Evolutionary conservation across 768 basidiomycete species (phyloP).

Genomic region (Agrocybe praecox): DNA sequence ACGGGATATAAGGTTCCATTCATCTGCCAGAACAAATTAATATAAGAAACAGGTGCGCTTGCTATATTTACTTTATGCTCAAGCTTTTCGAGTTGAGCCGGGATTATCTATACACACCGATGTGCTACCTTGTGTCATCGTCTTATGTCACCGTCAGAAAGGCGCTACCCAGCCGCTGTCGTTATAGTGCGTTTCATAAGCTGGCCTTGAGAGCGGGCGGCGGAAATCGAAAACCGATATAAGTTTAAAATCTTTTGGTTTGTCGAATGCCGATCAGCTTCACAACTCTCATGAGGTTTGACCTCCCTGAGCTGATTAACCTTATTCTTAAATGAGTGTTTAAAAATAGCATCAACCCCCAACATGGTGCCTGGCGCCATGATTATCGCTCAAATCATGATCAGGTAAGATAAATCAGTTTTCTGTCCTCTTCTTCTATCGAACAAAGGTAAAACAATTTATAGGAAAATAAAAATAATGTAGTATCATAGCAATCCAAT

Average conservation of each 20-base stretch:
- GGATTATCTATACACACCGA: too few relatives aligned
- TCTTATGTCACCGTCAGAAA: too few relatives aligned
- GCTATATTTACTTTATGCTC: not conserved
- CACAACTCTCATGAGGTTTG: not conserved
- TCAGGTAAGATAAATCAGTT: not conserved
- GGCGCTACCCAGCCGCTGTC: too few relatives aligned
- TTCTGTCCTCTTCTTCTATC: too few relatives aligned
- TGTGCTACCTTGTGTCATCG: too few relatives aligned
- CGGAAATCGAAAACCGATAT: not conserved
- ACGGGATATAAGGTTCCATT: constrained; percentile 15
- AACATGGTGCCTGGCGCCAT: not conserved
- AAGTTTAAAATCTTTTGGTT: too few relatives aligned
- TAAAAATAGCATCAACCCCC: not conserved
- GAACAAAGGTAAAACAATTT: too few relatives aligned
- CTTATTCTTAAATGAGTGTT: not conserved
- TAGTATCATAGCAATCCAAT: too few relatives aligned
- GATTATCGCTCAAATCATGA: not conserved
- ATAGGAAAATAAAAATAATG: too few relatives aligned
- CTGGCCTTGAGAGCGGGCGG: not conserved
- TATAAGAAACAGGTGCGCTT: not conserved
- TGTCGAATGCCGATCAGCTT: not conserved
- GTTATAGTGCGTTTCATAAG: too few relatives aligned
- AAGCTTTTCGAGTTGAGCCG: too few relatives aligned
- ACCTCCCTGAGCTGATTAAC: not conserved
- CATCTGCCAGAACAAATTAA: constrained; percentile 3